phyloP scores from a whole-genome alignment of 2,329 filamentous ascomycete genomes.

The Daldinia eschscholtzii region DNA sequence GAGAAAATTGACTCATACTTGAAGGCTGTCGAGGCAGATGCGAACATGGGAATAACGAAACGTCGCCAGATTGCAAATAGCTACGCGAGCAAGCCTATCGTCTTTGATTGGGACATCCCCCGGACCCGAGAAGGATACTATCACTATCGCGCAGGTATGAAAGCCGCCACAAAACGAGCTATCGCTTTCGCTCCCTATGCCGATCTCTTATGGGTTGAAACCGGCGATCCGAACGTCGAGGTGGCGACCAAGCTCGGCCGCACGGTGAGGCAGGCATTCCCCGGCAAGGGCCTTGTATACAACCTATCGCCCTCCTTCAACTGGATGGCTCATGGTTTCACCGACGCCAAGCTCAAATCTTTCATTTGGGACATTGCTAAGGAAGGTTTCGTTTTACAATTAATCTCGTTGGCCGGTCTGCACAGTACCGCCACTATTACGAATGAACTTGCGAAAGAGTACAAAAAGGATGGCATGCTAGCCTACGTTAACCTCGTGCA shows the following conservation, averaged over 20 bases:
- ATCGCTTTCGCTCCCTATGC: conserved; percentile 92
- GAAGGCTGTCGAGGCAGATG: conserved; percentile 69
- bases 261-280: conserved; percentile 76
- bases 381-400: conserved; percentile 81
- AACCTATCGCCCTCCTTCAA: conserved; percentile 98
- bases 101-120: conserved; percentile 92
- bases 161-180: conserved; percentile 90
- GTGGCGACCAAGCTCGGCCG: conserved; percentile 81
- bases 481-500: conserved; percentile 97
- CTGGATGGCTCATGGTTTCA: conserved; percentile 97
- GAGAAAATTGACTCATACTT: conserved; percentile 77
- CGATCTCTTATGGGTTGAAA: conserved; percentile 97
- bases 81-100: conserved; percentile 75
- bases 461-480: conserved; percentile 94
- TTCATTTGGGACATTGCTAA: conserved; percentile 98
- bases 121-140: conserved; percentile 95
- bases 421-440: conserved; percentile 75
- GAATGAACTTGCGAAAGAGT: conserved; percentile 81
- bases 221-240: conserved; percentile 85
- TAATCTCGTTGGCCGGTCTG: conserved; percentile 74
- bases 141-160: conserved; percentile 87
- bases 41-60: conserved; percentile 81
- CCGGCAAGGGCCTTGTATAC: conserved; percentile 92
- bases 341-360: conserved; percentile 81
- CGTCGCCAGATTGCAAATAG: conserved; percentile 79